These are phyloP conservation scores for Acacia concinna DNA, from an alignment of 331 rosid species.

Conservation along the genomic window DNA sequence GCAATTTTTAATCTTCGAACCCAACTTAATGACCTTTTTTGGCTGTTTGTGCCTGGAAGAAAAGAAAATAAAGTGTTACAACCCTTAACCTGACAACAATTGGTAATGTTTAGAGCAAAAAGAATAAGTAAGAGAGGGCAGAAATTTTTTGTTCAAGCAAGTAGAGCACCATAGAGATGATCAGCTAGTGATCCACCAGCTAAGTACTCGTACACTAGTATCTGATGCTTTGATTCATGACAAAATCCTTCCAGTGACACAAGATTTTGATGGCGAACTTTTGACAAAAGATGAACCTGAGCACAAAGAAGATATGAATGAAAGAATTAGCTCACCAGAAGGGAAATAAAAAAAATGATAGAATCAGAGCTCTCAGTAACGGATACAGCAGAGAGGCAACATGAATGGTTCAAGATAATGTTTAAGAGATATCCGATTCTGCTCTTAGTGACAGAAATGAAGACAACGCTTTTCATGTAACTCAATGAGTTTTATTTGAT, in stretches of 20 bases:
- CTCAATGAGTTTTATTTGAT: slow-evolving; percentile 47
- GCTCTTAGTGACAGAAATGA: slow-evolving; percentile 24
- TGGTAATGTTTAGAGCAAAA: slow-evolving; percentile 5
- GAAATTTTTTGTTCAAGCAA: slow-evolving; percentile 11
- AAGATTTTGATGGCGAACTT: slow-evolving; percentile 81
- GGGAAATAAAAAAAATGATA: slow-evolving; percentile 31
- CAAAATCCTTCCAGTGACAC: slow-evolving; percentile 92
- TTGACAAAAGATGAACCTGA: slow-evolving; percentile 77
- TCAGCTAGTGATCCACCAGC: slow-evolving; percentile 87
- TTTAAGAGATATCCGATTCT: slow-evolving; percentile 25
- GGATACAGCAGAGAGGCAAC: not conserved
- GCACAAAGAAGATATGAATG: slow-evolving; percentile 11
- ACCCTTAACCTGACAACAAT: slow-evolving; percentile 14
- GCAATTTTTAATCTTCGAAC: slow-evolving; percentile 91
- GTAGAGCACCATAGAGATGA: slow-evolving; percentile 72
- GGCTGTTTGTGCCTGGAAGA: slow-evolving; percentile 57
- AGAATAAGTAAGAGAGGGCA: not conserved
- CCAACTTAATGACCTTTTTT: slow-evolving; percentile 73
- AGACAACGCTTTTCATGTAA: not conserved
- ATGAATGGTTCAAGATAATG: not conserved
- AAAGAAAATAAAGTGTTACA: not conserved
- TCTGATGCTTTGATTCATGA: slow-evolving; percentile 85
- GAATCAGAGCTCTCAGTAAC: slow-evolving; percentile 39
- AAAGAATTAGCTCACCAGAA: slow-evolving; percentile 8
- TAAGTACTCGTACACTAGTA: slow-evolving; percentile 87